Evolutionary conservation across 2,329 filamentous ascomycete species (phyloP), one percentile per base, ranked within the genome.

Genomic region (Verticillium albo-atrum): DNA sequence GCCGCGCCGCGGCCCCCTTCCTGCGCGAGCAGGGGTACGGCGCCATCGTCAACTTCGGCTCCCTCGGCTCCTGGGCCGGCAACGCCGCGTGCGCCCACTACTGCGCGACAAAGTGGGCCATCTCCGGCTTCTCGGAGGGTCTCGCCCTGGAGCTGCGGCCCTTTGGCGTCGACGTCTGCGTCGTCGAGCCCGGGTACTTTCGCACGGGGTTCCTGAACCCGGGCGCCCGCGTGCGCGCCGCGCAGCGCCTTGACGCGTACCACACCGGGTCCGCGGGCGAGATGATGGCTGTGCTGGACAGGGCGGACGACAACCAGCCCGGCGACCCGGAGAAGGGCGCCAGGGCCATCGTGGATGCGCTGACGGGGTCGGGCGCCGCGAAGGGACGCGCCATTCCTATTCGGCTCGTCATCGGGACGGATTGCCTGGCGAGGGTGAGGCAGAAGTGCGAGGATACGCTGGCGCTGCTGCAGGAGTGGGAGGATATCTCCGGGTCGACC

Each of bases 241-340:
- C 69, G 42, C 69, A 72, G 26, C 68, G 70, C 6, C 64, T 68
- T 2, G 72, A 74, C 6, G 71, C 65, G 0, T 75, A 75, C 55
- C 64, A 67, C 2, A 70, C 69, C 6, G 68, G 67, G 26, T 66
- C 74, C 0, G 66, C 71, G 9, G 72, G 71, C 0, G 56, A 64
- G 52, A 55, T 58, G 28, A 63, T 76, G 56, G 67, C 62, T 20
- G 50, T 58, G 3, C 61, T 83, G 32, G 67, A 69, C 3, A 50
- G 52, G 3, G 69, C 70, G 12, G 71, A 85, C 61, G 74, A 79
- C 17, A 77, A 79, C 0, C 83, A 87, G 71, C 77, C 73, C 0
- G 85, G 85, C 0, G 83, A 88, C 65, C 76, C 83, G 3, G 70
- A 69, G 20, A 86, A 86, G 72, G 85, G 80, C 0, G 72, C 74